Percentiles rank a stretch among this genome's conserved stretches.
These are phyloP conservation scores for Fusarium sp. DNA, from an alignment of 2,329 filamentous ascomycete genomes.

Conservation along the genomic window DNA sequence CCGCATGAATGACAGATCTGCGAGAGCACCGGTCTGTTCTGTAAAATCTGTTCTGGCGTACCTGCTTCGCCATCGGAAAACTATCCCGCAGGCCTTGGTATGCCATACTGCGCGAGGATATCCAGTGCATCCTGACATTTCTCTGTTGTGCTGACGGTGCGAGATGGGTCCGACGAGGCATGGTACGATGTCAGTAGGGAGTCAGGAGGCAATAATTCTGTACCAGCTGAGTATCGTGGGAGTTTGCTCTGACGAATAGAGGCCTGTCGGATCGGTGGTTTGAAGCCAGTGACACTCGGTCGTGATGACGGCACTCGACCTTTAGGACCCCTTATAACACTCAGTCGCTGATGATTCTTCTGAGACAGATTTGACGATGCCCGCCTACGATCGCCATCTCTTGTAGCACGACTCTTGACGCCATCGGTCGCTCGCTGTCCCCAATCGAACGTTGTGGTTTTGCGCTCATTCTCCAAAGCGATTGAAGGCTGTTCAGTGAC, in stretches of 20 bases:
- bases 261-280: slow-evolving; percentile 1
- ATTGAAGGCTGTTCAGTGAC: slow-evolving; percentile 24
- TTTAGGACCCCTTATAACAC: neutral
- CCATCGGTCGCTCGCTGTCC: slow-evolving; percentile 42
- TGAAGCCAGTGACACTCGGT: slow-evolving; percentile 22
- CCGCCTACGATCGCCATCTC: slow-evolving; percentile 41
- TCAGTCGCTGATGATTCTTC: slow-evolving; percentile 15
- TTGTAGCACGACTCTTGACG: slow-evolving; percentile 44
- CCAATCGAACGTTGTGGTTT: slow-evolving; percentile 45
- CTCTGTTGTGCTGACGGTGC: slow-evolving; percentile 49
- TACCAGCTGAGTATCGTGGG: slow-evolving; percentile 1
- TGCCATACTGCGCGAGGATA: slow-evolving; percentile 59
- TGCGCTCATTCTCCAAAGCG: slow-evolving; percentile 36
- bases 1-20: slow-evolving; percentile 64
- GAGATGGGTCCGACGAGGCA: slow-evolving; percentile 35
- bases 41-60: slow-evolving; percentile 13
- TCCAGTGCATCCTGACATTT: slow-evolving; percentile 58
- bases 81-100: slow-evolving; percentile 60
- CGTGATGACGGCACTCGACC: slow-evolving; percentile 5
- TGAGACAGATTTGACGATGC: slow-evolving; percentile 25
- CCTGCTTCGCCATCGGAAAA: slow-evolving; percentile 54
- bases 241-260: neutral
- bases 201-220: slow-evolving; percentile 7
- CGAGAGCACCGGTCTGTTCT: slow-evolving; percentile 38
- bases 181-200: slow-evolving; percentile 7